Evolutionary conservation across 2,329 filamentous ascomycete genomes (phyloP), one percentile per base, ranked within the genome.

Genomic region (Penicillium sp.): DNA sequence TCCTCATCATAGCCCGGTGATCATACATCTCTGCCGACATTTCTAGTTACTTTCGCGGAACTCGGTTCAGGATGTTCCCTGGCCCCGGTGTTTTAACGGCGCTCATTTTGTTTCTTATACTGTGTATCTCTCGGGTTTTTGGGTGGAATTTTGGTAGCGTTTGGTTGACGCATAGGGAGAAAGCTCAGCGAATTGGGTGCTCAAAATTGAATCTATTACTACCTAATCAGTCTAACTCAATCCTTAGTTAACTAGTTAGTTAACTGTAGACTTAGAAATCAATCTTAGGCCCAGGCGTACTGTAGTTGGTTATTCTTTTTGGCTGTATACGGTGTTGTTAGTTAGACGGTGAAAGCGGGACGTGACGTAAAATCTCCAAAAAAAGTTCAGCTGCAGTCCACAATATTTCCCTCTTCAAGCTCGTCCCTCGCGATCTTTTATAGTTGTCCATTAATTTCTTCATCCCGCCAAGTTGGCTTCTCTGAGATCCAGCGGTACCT

Each of bases 381-480:
- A 46, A 47, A 47, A 42, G 39, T 47, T 42, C 34, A 23, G 39
- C 32, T 22, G 23, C 34, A 26, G 27, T 37, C 32, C 32, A 18
- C 38, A 29, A 42, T 18, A 13, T 22, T 32, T 14, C 14, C 7
- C 27, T 26, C 31, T 14, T 20, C 22, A 16, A 6, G 8, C 13
- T 13, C 20, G 10, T 13, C 11, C 20, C 34, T 2, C 14, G 26
- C 27, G 26, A 34, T 26, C 18, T 31, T 34, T 26, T 22, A 27
- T 42, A 27, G 35, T 32, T 37, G n/a, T 37, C 31, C 27, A 20
- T 20, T 39, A 14, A 37, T 32, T n/a, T 16, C 13, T 14, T 22
- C 37, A 22, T 28, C 14, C 54, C 59, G 60, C 49, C 66, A 69
- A 59, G 47, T 68, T 69, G 67, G 67, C 66, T 67, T 67, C 60